Evolutionary conservation across 1,284 basidiomycete genomes (phyloP).

Genomic region (Hortiboletus rubellus): DNA sequence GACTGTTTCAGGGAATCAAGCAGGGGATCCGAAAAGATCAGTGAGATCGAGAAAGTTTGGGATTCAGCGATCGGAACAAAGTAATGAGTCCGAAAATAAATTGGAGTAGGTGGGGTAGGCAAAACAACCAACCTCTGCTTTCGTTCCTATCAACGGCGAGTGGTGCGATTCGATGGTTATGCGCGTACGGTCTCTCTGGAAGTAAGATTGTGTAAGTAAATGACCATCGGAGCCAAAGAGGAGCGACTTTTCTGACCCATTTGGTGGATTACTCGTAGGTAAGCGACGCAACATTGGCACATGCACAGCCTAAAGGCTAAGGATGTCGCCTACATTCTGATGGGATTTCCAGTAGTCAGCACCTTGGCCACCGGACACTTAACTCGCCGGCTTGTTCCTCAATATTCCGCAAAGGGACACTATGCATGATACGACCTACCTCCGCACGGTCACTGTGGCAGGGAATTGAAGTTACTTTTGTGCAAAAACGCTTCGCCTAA

Average conservation of each 20-base stretch:
- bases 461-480: background rate
- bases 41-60: background rate
- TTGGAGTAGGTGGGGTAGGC: too few relatives aligned
- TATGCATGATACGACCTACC: background rate
- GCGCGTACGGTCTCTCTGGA: background rate
- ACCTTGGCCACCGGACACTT: background rate
- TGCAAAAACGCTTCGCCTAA: background rate
- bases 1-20: background rate
- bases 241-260: background rate
- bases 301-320: background rate
- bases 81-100: background rate
- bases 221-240: background rate
- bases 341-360: background rate
- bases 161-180: background rate
- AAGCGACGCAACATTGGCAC: background rate
- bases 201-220: background rate
- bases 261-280: background rate
- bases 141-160: conserved; percentile 1
- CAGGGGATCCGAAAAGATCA: background rate
- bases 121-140: background rate
- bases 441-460: background rate
- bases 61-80: background rate
- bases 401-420: background rate
- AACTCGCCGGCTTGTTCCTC: background rate
- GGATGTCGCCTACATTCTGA: background rate